A percentile compares a stretch with the other conserved stretches of the same genome.
Conservation (phyloP, 2,329 filamentous ascomycete species). For the Scedosporium dehoogii region DNA sequence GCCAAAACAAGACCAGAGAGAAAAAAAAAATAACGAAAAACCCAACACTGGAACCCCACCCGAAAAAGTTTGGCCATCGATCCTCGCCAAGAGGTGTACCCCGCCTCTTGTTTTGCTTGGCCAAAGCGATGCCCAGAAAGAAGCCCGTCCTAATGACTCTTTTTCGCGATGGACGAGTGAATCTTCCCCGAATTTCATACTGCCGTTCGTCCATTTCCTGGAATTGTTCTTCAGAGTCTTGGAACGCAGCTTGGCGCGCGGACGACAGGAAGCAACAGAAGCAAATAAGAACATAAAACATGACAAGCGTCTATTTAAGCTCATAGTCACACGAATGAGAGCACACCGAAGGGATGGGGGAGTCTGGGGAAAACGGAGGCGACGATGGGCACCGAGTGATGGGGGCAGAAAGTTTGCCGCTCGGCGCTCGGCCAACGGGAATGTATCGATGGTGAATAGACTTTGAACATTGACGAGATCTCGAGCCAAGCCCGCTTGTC, state of each 20-base stretch:
- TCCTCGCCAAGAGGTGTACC: neutral
- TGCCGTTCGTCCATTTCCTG: neutral
- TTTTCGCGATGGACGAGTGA: neutral
- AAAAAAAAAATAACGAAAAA: neutral
- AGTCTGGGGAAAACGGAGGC: neutral
- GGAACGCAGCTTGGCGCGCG: neutral
- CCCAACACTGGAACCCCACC: neutral
- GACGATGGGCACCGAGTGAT: neutral
- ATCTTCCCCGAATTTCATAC: neutral
- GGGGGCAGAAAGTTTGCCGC: neutral
- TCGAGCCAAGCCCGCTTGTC: neutral
- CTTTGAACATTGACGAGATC: neutral
- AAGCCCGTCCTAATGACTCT: neutral
- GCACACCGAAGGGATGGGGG: too few relatives aligned
- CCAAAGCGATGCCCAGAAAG: neutral
- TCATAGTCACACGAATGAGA: neutral
- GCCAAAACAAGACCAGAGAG: neutral
- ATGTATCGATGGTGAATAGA: neutral
- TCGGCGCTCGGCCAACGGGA: neutral
- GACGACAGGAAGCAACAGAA: neutral
- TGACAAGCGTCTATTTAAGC: neutral
- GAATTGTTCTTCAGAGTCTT: neutral
- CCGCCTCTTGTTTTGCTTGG: neutral
- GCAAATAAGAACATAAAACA: neutral
- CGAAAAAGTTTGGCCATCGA: neutral